Evolutionary conservation across 2,329 filamentous ascomycete genomes (phyloP).

Genomic region (Fusarium subglutinans): DNA sequence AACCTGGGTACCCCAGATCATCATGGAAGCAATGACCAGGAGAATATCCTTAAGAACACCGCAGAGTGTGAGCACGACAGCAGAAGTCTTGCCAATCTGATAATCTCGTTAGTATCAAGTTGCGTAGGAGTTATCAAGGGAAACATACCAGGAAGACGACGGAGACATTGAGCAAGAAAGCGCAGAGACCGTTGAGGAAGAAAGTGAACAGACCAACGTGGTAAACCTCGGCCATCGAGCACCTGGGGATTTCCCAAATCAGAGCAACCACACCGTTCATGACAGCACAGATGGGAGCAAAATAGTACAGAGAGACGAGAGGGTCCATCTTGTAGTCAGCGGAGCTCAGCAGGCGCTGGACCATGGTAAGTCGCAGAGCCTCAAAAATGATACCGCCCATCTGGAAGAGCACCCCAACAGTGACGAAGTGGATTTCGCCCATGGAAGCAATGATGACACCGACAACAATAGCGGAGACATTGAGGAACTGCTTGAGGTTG

Average conservation of each 20-base stretch:
- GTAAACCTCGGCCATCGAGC: slow-evolving; percentile 76
- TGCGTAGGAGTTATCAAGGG: too few species aligned
- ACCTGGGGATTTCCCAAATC: slow-evolving; percentile 75
- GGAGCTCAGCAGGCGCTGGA: slow-evolving; percentile 82
- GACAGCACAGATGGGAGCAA: slow-evolving; percentile 82
- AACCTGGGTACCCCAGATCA: slow-evolving; percentile 82
- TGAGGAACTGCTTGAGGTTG: slow-evolving; percentile 86
- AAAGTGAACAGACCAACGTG: slow-evolving; percentile 78
- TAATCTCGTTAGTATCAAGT: slow-evolving; percentile 37
- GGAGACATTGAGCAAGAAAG: slow-evolving; percentile 84
- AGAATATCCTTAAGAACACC: slow-evolving; percentile 90
- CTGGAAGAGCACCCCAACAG: slow-evolving; percentile 82
- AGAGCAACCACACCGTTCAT: slow-evolving; percentile 82
- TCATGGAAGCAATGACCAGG: slow-evolving; percentile 80
- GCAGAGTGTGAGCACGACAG: slow-evolving; percentile 85
- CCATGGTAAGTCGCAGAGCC: slow-evolving; percentile 84
- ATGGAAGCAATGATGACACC: slow-evolving; percentile 95
- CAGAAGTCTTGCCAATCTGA: slow-evolving; percentile 88
- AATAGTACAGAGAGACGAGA: slow-evolving; percentile 89
- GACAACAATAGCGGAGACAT: slow-evolving; percentile 93
- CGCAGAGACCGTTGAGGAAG: slow-evolving; percentile 78
- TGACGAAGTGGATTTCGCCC: slow-evolving; percentile 93
- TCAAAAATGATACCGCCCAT: slow-evolving; percentile 82
- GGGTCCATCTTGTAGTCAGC: slow-evolving; percentile 93
- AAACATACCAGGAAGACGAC: slow-evolving; percentile 82